A percentile compares a stretch with the other conserved stretches of the same genome.
These are phyloP conservation scores for Fusarium torulosum DNA, from an alignment of 2,329 filamentous ascomycete species.

Conservation along the genomic window DNA sequence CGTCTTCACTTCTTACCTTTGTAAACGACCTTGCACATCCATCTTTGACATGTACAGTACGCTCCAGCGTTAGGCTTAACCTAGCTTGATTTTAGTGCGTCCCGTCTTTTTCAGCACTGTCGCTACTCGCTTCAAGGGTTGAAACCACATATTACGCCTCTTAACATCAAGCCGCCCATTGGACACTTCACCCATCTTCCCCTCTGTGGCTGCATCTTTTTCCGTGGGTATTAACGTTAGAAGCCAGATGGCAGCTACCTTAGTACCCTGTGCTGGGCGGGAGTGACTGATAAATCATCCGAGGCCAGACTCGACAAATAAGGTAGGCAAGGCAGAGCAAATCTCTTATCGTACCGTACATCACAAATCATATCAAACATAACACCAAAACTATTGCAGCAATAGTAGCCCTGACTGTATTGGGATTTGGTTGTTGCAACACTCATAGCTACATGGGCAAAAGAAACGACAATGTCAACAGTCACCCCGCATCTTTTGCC, in stretches of 20 bases:
- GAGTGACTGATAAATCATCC: background rate
- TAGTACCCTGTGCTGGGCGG: background rate
- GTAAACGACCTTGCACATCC: too few species aligned
- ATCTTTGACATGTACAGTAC: background rate
- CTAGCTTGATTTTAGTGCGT: constrained; percentile 10
- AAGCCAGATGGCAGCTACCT: too few species aligned
- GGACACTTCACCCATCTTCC: constrained; percentile 3
- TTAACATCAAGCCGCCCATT: constrained; percentile 24
- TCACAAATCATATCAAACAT: background rate
- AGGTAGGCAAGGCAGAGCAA: background rate
- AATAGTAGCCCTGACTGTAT: constrained; percentile 8
- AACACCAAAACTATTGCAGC: background rate
- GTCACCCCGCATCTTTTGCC: constrained; percentile 24
- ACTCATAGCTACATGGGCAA: constrained; percentile 26
- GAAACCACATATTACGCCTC: constrained; percentile 7
- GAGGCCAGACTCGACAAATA: background rate
- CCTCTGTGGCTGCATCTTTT: background rate
- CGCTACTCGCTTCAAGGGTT: background rate
- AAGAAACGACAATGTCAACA: constrained; percentile 18
- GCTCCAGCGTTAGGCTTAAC: background rate
- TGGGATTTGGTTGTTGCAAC: constrained; percentile 28
- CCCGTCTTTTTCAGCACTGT: background rate
- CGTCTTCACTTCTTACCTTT: too few species aligned
- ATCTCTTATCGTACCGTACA: background rate
- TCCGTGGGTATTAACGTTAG: too few species aligned